Percentiles rank a stretch among this genome's conserved stretches.
Conservation (phyloP, 495 filamentous ascomycete species). For the Neurospora intermedia region DNA sequence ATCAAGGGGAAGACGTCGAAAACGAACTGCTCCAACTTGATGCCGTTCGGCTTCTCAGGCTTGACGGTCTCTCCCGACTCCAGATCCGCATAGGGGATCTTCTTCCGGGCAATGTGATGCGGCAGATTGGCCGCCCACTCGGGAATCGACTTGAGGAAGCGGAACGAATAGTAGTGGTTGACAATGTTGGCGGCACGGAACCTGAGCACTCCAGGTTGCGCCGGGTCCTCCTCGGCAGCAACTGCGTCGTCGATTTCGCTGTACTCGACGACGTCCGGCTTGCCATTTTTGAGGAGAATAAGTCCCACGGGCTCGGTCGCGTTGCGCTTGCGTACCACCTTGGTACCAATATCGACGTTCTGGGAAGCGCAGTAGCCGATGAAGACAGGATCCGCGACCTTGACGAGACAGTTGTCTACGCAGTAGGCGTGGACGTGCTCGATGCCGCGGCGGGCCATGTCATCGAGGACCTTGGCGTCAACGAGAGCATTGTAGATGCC, state of each 20-base stretch:
- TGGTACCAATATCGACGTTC: conserved; percentile 91
- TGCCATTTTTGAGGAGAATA: conserved; percentile 89
- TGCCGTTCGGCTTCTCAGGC: conserved; percentile 88
- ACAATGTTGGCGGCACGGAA: conserved; percentile 99
- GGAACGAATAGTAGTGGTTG: conserved; percentile 98
- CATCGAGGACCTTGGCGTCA: conserved; percentile 66
- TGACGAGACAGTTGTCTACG: conserved; percentile 98
- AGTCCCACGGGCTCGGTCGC: conserved; percentile 94
- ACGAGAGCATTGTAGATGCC: conserved; percentile 92
- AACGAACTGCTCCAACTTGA: conserved; percentile 98
- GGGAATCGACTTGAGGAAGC: conserved; percentile 84
- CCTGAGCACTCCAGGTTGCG: conserved; percentile 73
- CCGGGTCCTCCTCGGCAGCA: conserved; percentile 78
- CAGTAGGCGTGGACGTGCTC: conserved; percentile 96
- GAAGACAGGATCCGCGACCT: conserved; percentile 92
- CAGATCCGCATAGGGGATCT: conserved; percentile 80
- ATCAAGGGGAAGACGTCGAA: conserved; percentile 96
- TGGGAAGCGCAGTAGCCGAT: conserved; percentile 85
- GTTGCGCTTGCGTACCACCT: conserved; percentile 96
- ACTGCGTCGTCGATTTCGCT: conserved; percentile 81
- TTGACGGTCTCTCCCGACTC: conserved; percentile 70
- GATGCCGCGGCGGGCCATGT: conserved; percentile 83
- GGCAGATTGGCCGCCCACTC: conserved; percentile 75
- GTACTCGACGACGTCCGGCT: conserved; percentile 97
- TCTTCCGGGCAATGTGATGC: conserved; percentile 95